Conservation (phyloP, 2,329 filamentous ascomycete genomes). For the Diaporthe sp. region DNA sequence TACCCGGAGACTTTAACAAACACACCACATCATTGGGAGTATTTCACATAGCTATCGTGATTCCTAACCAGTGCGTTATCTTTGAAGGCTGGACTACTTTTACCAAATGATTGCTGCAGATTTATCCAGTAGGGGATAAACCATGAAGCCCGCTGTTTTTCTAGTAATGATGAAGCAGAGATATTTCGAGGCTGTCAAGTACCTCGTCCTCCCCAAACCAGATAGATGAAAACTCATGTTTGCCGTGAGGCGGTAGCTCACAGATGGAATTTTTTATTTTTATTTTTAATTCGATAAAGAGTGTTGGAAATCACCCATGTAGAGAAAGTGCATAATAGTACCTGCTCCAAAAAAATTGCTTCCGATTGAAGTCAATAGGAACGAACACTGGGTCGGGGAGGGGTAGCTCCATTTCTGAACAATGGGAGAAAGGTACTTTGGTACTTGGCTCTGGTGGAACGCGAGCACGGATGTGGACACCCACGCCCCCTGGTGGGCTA, state of each 20-base stretch:
- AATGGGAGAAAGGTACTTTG: not conserved
- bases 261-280: too few species aligned
- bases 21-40: not conserved
- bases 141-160: not conserved
- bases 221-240: not conserved
- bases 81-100: not conserved
- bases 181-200: not conserved
- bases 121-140: not conserved
- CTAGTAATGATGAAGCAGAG: not conserved
- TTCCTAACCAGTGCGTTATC: not conserved
- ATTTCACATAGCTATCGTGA: not conserved
- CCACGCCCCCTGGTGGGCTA: not conserved
- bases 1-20: not conserved
- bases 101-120: not conserved
- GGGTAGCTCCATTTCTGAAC: not conserved
- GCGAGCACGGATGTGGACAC: conserved; percentile 1
- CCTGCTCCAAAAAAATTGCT: not conserved
- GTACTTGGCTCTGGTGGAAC: conserved; percentile 8
- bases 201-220: not conserved
- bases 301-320: not conserved
- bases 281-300: too few species aligned
- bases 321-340: not conserved
- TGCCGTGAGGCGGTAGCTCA: too few species aligned
- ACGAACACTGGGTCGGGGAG: not conserved
- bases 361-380: not conserved